A percentile compares a stretch with the other conserved stretches of the same genome.
These are phyloP conservation scores for Monosporascus cannonballus DNA, from an alignment of 2,329 filamentous ascomycete genomes.

Conservation along the genomic window DNA sequence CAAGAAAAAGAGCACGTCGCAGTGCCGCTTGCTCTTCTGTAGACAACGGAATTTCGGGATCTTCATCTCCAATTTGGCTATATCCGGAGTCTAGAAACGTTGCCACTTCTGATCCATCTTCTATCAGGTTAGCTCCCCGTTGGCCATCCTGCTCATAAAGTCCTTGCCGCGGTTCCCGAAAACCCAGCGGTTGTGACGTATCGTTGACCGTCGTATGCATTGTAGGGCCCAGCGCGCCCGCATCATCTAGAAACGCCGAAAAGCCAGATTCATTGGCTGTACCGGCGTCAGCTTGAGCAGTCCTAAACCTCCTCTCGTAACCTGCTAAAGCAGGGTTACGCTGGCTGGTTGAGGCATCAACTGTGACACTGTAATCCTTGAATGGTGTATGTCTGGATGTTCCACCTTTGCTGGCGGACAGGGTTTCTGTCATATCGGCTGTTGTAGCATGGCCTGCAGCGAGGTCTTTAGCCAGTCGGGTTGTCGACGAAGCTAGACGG, in stretches of 20 bases:
- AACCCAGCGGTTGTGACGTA: neutral
- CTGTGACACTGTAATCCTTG: constrained; percentile 3
- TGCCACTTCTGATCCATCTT: constrained; percentile 23
- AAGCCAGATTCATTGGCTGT: constrained; percentile 29
- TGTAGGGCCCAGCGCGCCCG: constrained; percentile 11
- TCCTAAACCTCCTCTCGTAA: constrained; percentile 18
- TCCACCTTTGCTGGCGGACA: constrained; percentile 15
- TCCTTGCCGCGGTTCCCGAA: neutral
- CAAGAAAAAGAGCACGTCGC: constrained; percentile 19
- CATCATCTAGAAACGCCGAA: constrained; percentile 29
- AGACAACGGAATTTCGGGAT: constrained; percentile 11
- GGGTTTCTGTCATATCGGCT: constrained; percentile 4
- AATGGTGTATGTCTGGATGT: constrained; percentile 7
- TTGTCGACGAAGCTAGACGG: constrained; percentile 14
- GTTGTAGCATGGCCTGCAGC: constrained; percentile 4
- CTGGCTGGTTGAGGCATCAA: constrained; percentile 13
- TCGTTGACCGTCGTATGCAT: neutral
- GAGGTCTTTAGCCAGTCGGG: constrained; percentile 10
- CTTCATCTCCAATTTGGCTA: constrained; percentile 12
- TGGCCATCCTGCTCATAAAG: neutral
- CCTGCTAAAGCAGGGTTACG: neutral
- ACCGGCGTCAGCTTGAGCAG: constrained; percentile 20
- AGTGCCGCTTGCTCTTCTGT: constrained; percentile 14
- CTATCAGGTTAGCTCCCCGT: constrained; percentile 1
- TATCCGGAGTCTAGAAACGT: constrained; percentile 18